Evolutionary conservation across 441 rosid genomes (phyloP).

Genomic region (Pelargonium myrrhifolium): DNA sequence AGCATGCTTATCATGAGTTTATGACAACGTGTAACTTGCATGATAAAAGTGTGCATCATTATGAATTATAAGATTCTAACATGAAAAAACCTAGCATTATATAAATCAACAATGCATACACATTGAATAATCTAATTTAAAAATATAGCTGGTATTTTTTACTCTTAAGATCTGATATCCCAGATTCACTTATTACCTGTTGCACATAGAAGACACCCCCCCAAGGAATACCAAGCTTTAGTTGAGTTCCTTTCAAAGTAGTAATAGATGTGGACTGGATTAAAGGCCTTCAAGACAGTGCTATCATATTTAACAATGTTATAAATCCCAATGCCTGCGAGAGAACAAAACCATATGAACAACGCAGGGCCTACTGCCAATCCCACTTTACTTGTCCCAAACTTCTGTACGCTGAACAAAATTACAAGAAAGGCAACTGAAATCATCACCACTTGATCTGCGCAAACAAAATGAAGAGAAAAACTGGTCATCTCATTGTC

Average conservation of each 20-base stretch:
- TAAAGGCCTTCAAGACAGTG: slow-evolving; percentile 76
- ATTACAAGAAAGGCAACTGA: slow-evolving; percentile 84
- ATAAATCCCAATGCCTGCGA: slow-evolving; percentile 79
- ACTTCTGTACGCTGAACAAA: slow-evolving; percentile 92
- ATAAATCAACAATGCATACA: not conserved
- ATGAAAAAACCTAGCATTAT: not conserved
- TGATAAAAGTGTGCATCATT: not conserved
- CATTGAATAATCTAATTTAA: not conserved
- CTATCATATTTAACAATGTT: slow-evolving; percentile 70
- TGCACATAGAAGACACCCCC: slow-evolving; percentile 95
- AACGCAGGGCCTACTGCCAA: slow-evolving; percentile 89
- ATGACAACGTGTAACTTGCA: not conserved
- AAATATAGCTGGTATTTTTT: not conserved
- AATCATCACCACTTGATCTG: slow-evolving; percentile 91
- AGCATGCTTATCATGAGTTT: not conserved
- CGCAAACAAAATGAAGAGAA: slow-evolving; percentile 30
- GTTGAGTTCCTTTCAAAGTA: slow-evolving; percentile 78
- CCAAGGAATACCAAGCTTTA: slow-evolving; percentile 88
- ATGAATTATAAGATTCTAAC: not conserved
- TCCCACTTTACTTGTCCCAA: slow-evolving; percentile 97
- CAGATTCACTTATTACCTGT: slow-evolving; percentile 48
- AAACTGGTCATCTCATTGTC: slow-evolving; percentile 22
- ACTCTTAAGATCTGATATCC: slow-evolving; percentile 1
- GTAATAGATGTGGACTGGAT: slow-evolving; percentile 78
- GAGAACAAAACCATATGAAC: slow-evolving; percentile 89